A percentile compares a stretch with the other conserved stretches of the same genome.
Conservation (phyloP, 257 asterid genomes). For the Nemophila menziesii region DNA sequence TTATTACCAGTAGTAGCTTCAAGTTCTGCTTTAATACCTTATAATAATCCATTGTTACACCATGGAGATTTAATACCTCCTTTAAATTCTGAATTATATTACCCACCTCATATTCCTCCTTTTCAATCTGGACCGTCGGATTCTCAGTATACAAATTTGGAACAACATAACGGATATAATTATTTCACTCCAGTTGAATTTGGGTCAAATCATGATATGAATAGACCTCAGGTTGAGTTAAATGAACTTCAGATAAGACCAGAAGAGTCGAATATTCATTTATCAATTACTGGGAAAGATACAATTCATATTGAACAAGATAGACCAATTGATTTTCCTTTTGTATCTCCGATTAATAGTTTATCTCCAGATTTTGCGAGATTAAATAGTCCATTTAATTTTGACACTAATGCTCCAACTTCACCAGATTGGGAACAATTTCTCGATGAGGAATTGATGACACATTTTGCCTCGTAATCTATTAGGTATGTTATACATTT, state of each 20-base stretch:
- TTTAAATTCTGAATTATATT: conserved; percentile 4
- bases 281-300: conserved; percentile 20
- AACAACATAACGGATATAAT: conserved; percentile 22
- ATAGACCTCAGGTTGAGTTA: conserved; percentile 20
- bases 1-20: no score
- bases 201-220: conserved; percentile 21
- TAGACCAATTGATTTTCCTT: conserved; percentile 22
- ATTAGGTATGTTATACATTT: no score
- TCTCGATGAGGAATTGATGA: conserved; percentile 29
- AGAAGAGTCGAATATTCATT: conserved; percentile 20
- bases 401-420: conserved; percentile 34
- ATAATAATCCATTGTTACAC: conserved; percentile 17
- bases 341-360: no score
- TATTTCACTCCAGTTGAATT: conserved; percentile 20
- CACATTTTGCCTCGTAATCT: conserved; percentile 34
- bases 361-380: conserved; percentile 29
- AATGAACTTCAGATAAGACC: conserved; percentile 21
- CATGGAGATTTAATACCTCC: conserved; percentile 8
- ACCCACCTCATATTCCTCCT: conserved; percentile 15
- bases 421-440: conserved; percentile 17
- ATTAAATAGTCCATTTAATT: conserved; percentile 23
- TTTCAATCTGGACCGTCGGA: conserved; percentile 28
- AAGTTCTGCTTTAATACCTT: conserved; percentile 18
- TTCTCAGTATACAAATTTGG: conserved; percentile 23
- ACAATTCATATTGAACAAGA: conserved; percentile 20